phyloP scores from a whole-genome alignment of 768 basidiomycete species.

The Lactarius quietus region DNA sequence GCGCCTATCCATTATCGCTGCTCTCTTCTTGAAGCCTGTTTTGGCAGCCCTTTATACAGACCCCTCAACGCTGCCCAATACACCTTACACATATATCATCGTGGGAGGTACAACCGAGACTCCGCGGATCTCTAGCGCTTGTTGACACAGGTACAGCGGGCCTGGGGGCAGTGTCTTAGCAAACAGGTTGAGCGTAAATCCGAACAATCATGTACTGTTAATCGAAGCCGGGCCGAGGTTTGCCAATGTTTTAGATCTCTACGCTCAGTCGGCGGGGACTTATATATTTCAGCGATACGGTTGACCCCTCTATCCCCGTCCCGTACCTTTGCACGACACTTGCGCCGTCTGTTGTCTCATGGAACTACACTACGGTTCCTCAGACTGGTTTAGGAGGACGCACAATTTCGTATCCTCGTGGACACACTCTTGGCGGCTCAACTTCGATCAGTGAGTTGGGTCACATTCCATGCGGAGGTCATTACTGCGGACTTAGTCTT shows the following conservation, averaged over 20 bases:
- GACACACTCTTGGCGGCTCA: slow-evolving; percentile 24
- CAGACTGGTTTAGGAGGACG: slow-evolving; percentile 21
- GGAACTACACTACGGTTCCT: slow-evolving; percentile 28
- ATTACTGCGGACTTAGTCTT: neutral
- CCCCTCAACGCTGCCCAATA: neutral
- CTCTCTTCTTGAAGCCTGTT: neutral
- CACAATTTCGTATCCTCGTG: slow-evolving; percentile 24
- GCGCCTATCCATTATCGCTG: neutral
- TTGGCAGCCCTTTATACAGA: neutral
- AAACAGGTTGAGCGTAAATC: slow-evolving; percentile 22
- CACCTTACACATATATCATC: slow-evolving; percentile 9
- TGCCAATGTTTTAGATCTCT: slow-evolving; percentile 23
- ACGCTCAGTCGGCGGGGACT: neutral
- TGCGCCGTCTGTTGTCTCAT: slow-evolving; percentile 17
- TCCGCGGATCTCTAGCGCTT: neutral
- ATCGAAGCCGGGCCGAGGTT: slow-evolving; percentile 27
- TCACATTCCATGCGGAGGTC: neutral
- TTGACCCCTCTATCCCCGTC: neutral
- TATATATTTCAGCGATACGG: neutral
- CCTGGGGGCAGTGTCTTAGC: slow-evolving; percentile 25
- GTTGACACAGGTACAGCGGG: slow-evolving; percentile 13
- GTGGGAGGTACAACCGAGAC: too few relatives aligned
- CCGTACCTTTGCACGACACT: slow-evolving; percentile 4
- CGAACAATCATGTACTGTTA: slow-evolving; percentile 17
- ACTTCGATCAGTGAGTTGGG: slow-evolving; percentile 24